Evolutionary conservation across 257 asterid genomes (phyloP), one percentile per base, ranked within the genome.

Genomic region (Nicotiana noctiflora): DNA sequence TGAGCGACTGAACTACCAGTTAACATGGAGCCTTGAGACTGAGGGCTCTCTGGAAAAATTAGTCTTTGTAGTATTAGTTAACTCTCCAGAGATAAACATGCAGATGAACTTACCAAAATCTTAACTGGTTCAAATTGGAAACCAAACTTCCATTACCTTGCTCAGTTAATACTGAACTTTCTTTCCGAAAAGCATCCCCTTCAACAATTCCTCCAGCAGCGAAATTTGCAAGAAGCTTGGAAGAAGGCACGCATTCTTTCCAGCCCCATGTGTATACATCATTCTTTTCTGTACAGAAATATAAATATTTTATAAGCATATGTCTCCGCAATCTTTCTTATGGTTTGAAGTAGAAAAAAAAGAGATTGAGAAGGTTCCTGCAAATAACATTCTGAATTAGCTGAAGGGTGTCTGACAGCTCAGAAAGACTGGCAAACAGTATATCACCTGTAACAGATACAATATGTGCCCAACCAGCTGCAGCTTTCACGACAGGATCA

Each of bases 391-490:
- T 56, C 37, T 23, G 29, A 77, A 59, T 32, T 59, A 61, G 34
- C 68, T 34, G 81, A 56, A 14, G 10, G 34, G 19, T 70, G 18
- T 25, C 37, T 59, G 25, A 27, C 72, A 15, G 59, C 14, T 40
- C 61, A 63, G 32, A 18, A 68, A 31, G 27, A 25, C 46, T 46
- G 32, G 32, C 49, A 10, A 4, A 52, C 1, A 57, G 37, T 29
- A 13, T 70, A 32, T 76, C 84, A 91, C 97, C 96, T 85, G 97
- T 90, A 29, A 89, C 81, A 53, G 93, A 88, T 77, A 87, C 91
- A 85, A 93, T 90, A 82, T 93, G 95, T 72, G 95, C 97, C 96
- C 95, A 93, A 81, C 96, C 92, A 79, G 93, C 97, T 67, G 93
- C 90, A 84, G 94, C 96, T 87, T 86, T 85, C 80, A 84, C 19